Conservation (phyloP, 495 filamentous ascomycete genomes). For the Hypoxylon lienhwacheense region DNA sequence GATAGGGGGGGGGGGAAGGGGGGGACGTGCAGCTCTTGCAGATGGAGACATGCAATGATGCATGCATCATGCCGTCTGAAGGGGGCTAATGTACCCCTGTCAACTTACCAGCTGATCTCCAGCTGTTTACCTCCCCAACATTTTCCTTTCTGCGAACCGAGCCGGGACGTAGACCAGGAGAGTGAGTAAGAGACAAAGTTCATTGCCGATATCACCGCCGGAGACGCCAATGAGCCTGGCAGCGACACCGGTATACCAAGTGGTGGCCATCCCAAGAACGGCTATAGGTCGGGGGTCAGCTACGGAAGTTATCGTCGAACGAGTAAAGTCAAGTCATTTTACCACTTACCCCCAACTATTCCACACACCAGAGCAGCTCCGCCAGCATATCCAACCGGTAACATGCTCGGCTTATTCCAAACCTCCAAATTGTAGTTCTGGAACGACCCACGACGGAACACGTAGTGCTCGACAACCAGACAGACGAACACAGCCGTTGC, state of each 20-base stretch:
- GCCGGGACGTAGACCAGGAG: constrained; percentile 39
- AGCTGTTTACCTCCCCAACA: constrained; percentile 8
- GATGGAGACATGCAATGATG: not conserved
- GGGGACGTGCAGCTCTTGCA: constrained; percentile 9
- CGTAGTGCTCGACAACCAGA: constrained; percentile 61
- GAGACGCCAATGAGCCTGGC: constrained; percentile 49
- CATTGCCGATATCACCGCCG: constrained; percentile 61
- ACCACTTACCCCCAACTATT: constrained; percentile 43
- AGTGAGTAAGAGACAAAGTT: constrained; percentile 55
- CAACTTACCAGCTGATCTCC: constrained; percentile 12
- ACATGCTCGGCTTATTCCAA: constrained; percentile 51
- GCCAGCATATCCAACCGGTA: constrained; percentile 54
- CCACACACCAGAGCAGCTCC: constrained; percentile 50
- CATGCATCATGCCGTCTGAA: constrained; percentile 8
- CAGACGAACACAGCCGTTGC: constrained; percentile 60
- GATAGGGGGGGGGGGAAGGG: too few species aligned
- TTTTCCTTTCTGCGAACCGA: constrained; percentile 32
- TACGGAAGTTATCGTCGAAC: not conserved
- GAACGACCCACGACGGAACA: constrained; percentile 53
- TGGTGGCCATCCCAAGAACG: constrained; percentile 55
- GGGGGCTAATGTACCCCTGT: constrained; percentile 8
- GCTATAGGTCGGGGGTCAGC: constrained; percentile 21
- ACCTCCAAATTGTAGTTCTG: constrained; percentile 52
- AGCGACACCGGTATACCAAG: constrained; percentile 55
- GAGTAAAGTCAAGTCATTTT: not conserved